A percentile compares a stretch with the other conserved stretches of the same genome.
Evolutionary conservation across 2,329 filamentous ascomycete genomes (phyloP).

Genomic region (Bipolaris cookei): DNA sequence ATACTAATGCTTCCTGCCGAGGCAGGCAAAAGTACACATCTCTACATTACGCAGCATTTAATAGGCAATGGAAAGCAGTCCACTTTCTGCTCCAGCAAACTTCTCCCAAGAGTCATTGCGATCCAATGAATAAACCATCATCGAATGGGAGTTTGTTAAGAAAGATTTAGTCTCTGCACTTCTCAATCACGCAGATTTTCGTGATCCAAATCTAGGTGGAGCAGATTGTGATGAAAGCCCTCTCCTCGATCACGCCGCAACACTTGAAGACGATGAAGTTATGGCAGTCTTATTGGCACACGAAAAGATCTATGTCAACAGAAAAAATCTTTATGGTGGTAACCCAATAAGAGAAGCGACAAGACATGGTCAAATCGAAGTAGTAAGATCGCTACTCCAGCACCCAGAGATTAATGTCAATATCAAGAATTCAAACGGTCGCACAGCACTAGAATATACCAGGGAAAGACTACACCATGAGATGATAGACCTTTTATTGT

Average conservation of each 20-base stretch:
- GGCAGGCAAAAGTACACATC: rapidly evolving
- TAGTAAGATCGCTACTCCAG: not conserved
- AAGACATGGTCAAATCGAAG: not conserved
- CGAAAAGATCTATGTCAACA: not conserved
- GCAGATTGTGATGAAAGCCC: too few relatives aligned
- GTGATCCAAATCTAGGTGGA: not conserved
- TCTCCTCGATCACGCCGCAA: not conserved
- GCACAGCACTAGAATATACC: not conserved
- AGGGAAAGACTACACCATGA: not conserved
- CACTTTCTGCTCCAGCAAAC: not conserved
- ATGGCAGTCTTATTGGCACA: not conserved
- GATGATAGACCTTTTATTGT: conserved; percentile 2
- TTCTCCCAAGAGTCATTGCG: too few relatives aligned
- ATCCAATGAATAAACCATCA: rapidly evolving
- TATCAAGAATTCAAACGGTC: not conserved
- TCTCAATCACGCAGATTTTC: not conserved
- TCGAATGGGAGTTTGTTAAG: not conserved
- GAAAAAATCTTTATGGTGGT: rapidly evolving
- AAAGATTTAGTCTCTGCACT: not conserved
- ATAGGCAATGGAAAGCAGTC: not conserved
- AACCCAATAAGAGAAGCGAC: not conserved
- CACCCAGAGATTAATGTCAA: conserved; percentile 1
- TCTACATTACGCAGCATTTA: not conserved
- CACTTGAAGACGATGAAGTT: not conserved
- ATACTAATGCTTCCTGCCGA: not conserved